Evolutionary conservation across 352 stramenopile genomes (phyloP).

Genomic region (Phytophthora ramorum): DNA sequence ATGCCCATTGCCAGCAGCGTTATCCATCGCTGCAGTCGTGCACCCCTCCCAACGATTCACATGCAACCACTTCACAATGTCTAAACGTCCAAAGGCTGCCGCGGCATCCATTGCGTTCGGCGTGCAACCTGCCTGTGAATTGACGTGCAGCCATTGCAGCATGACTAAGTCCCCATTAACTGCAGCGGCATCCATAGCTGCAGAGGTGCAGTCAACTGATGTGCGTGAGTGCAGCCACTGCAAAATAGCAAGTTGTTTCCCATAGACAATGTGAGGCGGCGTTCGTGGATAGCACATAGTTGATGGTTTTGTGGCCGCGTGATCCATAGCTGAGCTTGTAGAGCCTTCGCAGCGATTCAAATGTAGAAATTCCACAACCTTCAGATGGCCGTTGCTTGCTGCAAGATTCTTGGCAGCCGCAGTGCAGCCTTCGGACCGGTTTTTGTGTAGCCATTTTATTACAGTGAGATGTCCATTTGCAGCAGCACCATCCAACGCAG

Average conservation of each 20-base stretch:
- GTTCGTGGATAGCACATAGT: not conserved
- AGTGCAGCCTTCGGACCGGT: constrained; percentile 6
- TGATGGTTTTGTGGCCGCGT: too few relatives aligned
- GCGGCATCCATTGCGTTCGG: not conserved
- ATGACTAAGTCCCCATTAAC: constrained; percentile 1
- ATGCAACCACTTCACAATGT: constrained; percentile 1
- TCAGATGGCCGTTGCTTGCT: not conserved
- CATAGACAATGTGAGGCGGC: not conserved
- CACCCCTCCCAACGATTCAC: not conserved
- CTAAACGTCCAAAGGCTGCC: not conserved
- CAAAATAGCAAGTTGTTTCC: not conserved
- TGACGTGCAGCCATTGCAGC: constrained; percentile 2
- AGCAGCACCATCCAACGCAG: constrained; percentile 10
- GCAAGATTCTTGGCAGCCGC: constrained; percentile 7
- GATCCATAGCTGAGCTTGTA: too few relatives aligned
- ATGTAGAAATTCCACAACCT: too few relatives aligned
- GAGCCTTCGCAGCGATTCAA: too few relatives aligned
- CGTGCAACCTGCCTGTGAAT: not conserved
- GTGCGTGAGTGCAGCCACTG: not conserved
- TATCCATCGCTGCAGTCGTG: constrained; percentile 2
- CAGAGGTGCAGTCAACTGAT: not conserved
- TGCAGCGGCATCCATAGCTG: not conserved
- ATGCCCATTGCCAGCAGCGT: not conserved
- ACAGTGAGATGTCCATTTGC: constrained; percentile 22
- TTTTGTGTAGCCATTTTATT: constrained; percentile 13